These are phyloP conservation scores for Fusarium citri DNA, from an alignment of 2,329 filamentous ascomycete genomes.

Conservation along the genomic window DNA sequence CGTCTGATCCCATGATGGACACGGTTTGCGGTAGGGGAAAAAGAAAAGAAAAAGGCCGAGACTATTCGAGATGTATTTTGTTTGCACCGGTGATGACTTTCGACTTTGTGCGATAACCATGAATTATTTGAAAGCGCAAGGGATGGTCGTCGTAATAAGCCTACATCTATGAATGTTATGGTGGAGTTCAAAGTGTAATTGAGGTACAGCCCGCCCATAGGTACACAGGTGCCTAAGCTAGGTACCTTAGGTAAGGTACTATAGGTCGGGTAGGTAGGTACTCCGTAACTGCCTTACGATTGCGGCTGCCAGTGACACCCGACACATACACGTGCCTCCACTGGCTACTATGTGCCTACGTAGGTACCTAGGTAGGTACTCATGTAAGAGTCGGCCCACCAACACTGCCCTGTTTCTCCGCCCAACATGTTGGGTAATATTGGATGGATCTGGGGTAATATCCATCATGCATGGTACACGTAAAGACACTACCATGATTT, in stretches of 20 bases:
- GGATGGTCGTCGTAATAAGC: constrained; percentile 31
- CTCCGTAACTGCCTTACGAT: constrained; percentile 25
- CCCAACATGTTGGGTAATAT: background rate
- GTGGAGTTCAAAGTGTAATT: constrained; percentile 36
- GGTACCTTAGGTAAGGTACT: no score
- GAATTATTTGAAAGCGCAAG: constrained; percentile 4
- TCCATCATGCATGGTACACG: background rate
- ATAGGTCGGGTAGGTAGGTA: no score
- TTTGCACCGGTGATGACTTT: background rate
- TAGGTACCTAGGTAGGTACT: no score
- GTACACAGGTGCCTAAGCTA: no score
- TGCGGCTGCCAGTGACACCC: constrained; percentile 32
- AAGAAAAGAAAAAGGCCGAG: background rate
- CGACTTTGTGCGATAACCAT: constrained; percentile 13
- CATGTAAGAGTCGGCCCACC: constrained; percentile 21
- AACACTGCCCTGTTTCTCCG: constrained; percentile 39
- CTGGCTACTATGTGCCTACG: no score
- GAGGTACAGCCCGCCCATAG: background rate
- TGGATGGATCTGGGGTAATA: background rate
- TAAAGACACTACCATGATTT: background rate
- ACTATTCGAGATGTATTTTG: background rate
- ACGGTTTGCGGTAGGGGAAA: background rate
- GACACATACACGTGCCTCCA: constrained; percentile 44
- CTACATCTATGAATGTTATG: constrained; percentile 19
- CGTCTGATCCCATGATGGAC: constrained; percentile 39